Conservation (phyloP, 495 filamentous ascomycete genomes). For the Astrothelium subdiscretum region DNA sequence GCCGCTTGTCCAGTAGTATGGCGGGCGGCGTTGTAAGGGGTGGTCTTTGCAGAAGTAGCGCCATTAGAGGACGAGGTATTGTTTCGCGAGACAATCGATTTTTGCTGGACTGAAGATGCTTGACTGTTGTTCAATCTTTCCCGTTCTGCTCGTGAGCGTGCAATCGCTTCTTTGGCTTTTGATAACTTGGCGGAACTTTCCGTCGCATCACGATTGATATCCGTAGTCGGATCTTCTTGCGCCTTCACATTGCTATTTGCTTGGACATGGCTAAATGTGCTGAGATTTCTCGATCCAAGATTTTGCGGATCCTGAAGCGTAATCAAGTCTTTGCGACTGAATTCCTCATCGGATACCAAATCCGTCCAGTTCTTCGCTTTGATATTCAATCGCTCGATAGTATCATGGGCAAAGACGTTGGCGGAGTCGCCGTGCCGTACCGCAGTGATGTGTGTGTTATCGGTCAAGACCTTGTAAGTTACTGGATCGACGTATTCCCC, state of each 20-base stretch:
- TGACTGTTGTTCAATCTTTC: slow-evolving; percentile 19
- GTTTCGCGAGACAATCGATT: slow-evolving; percentile 33
- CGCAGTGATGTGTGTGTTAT: slow-evolving; percentile 94
- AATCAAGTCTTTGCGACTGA: slow-evolving; percentile 85
- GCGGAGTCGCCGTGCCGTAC: slow-evolving; percentile 58
- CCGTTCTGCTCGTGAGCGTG: slow-evolving; percentile 59
- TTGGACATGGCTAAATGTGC: slow-evolving; percentile 53
- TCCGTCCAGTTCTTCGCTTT: slow-evolving; percentile 97
- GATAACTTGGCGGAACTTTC: slow-evolving; percentile 79
- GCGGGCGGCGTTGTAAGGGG: slow-evolving; percentile 72
- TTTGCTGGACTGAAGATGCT: slow-evolving; percentile 22
- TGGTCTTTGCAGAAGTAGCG: slow-evolving; percentile 14
- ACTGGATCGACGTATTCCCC: slow-evolving; percentile 93
- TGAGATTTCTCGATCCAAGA: slow-evolving; percentile 68
- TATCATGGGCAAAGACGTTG: slow-evolving; percentile 95
- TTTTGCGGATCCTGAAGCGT: slow-evolving; percentile 96
- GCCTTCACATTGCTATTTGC: slow-evolving; percentile 74
- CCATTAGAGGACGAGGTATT: slow-evolving; percentile 25
- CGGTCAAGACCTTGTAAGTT: slow-evolving; percentile 91
- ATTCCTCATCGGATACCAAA: slow-evolving; percentile 77
- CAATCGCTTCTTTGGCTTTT: slow-evolving; percentile 83
- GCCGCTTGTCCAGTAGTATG: slow-evolving; percentile 89
- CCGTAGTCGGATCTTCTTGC: slow-evolving; percentile 49
- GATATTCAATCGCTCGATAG: slow-evolving; percentile 86
- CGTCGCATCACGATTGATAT: slow-evolving; percentile 64